These are phyloP conservation scores for Fraxinus baroniana DNA, from an alignment of 305 asterid genomes.

Conservation along the genomic window DNA sequence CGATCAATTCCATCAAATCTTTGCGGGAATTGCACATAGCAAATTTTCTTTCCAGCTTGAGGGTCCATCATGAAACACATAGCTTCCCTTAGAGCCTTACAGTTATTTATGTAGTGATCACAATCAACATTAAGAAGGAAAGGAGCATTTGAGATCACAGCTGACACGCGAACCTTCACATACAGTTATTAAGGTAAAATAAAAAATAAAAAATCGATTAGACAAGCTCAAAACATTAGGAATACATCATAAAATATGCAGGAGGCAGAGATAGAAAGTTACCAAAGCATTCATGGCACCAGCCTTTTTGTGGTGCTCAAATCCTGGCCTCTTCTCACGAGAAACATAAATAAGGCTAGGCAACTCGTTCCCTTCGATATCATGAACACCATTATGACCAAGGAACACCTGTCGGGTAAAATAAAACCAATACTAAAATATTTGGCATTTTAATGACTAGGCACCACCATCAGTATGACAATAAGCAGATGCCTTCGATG, in stretches of 20 bases:
- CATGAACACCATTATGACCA: slow-evolving; percentile 84
- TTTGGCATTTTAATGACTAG: background rate
- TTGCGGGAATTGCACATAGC: slow-evolving; percentile 97
- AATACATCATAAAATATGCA: background rate
- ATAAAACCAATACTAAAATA: background rate
- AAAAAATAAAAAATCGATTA: background rate
- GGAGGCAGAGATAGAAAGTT: slow-evolving; percentile 16
- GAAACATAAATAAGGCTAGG: slow-evolving; percentile 94
- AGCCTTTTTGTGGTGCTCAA: slow-evolving; percentile 93
- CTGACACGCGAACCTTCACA: slow-evolving; percentile 80
- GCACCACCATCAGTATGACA: background rate
- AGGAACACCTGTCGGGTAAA: slow-evolving; percentile 68
- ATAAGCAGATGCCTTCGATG: background rate
- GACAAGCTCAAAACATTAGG: background rate
- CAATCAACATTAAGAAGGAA: slow-evolving; percentile 93
- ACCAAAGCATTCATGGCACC: slow-evolving; percentile 99
- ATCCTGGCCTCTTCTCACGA: slow-evolving; percentile 97
- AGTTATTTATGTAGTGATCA: slow-evolving; percentile 94
- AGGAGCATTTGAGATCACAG: slow-evolving; percentile 91
- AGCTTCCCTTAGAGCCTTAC: slow-evolving; percentile 92
- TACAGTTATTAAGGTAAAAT: background rate
- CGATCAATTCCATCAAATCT: slow-evolving; percentile 95
- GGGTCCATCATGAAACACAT: slow-evolving; percentile 99
- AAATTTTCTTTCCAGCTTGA: slow-evolving; percentile 85
- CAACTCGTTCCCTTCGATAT: slow-evolving; percentile 83